A percentile compares a stretch with the other conserved stretches of the same genome.
These are phyloP conservation scores for Gaertneriomyces sp. DNA, from an alignment of 192 early-diverging fungal species.

Conservation along the genomic window DNA sequence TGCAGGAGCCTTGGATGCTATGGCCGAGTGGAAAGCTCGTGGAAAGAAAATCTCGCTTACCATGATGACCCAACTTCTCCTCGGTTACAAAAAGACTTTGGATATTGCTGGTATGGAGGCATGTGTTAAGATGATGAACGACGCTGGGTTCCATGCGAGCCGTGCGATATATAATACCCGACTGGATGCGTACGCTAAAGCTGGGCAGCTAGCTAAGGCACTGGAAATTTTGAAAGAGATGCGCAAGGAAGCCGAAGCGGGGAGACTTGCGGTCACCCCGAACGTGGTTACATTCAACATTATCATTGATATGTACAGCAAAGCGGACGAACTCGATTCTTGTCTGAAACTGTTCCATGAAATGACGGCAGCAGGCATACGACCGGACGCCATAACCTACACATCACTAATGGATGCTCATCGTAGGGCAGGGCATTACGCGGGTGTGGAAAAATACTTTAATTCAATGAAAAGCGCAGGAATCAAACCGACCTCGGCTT, in stretches of 20 bases:
- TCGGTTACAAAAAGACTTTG: conserved; percentile 2
- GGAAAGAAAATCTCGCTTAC: not conserved
- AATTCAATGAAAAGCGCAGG: not conserved
- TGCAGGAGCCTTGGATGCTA: conserved; percentile 1
- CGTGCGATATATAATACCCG: conserved; percentile 23
- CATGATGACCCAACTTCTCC: conserved; percentile 19
- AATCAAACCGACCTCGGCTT: not conserved
- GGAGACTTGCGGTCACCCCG: conserved; percentile 7
- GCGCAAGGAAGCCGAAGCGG: conserved; percentile 15
- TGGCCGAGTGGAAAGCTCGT: not conserved
- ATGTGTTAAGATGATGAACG: conserved; percentile 1
- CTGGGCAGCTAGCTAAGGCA: conserved; percentile 2
- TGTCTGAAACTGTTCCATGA: conserved; percentile 19
- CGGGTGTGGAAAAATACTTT: conserved; percentile 7
- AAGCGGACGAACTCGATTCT: conserved; percentile 6
- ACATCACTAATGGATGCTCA: conserved; percentile 25
- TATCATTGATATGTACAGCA: conserved; percentile 28
- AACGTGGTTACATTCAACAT: conserved; percentile 32
- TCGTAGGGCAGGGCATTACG: conserved; percentile 2
- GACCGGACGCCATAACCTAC: conserved; percentile 30
- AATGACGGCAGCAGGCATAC: conserved; percentile 4
- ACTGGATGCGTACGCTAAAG: conserved; percentile 21
- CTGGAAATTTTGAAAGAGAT: conserved; percentile 14
- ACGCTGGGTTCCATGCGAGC: conserved; percentile 6
- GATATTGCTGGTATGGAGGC: conserved; percentile 8